These are phyloP conservation scores for Kazachstania sp. DNA, from an alignment of 1,139 yeast species.

Conservation along the genomic window DNA sequence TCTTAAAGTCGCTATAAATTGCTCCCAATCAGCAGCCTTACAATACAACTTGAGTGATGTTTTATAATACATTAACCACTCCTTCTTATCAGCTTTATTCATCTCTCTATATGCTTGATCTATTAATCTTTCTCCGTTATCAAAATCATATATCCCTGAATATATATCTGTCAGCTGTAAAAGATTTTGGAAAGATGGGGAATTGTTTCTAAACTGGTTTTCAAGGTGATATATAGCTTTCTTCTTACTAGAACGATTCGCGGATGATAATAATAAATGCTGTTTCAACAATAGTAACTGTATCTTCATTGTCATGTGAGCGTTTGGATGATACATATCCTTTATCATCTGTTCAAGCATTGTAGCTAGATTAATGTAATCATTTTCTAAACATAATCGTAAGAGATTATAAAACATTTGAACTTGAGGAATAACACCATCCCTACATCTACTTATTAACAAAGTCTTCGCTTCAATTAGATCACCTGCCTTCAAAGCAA, in stretches of 20 bases:
- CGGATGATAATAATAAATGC: neutral
- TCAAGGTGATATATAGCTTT: neutral
- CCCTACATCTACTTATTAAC: conserved; percentile 15
- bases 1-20: conserved; percentile 12
- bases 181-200: conserved; percentile 1
- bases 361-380: conserved; percentile 12
- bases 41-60: conserved; percentile 13
- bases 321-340: conserved; percentile 9
- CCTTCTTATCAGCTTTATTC: neutral
- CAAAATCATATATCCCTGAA: conserved; percentile 2
- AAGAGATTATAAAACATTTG: conserved; percentile 19
- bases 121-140: neutral
- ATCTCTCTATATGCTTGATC: neutral
- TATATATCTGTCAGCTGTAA: conserved; percentile 2
- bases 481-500: conserved; percentile 5
- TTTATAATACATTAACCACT: conserved; percentile 4
- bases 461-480: conserved; percentile 10
- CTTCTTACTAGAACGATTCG: neutral
- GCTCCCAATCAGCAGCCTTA: conserved; percentile 10
- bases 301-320: conserved; percentile 17
- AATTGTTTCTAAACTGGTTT: neutral
- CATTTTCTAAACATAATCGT: conserved; percentile 12
- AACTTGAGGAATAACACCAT: conserved; percentile 20
- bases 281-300: conserved; percentile 21
- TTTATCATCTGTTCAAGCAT: conserved; percentile 15